Conservation (phyloP, 202 grass and related monocot species). For the Miscanthus sacchariflorus region DNA sequence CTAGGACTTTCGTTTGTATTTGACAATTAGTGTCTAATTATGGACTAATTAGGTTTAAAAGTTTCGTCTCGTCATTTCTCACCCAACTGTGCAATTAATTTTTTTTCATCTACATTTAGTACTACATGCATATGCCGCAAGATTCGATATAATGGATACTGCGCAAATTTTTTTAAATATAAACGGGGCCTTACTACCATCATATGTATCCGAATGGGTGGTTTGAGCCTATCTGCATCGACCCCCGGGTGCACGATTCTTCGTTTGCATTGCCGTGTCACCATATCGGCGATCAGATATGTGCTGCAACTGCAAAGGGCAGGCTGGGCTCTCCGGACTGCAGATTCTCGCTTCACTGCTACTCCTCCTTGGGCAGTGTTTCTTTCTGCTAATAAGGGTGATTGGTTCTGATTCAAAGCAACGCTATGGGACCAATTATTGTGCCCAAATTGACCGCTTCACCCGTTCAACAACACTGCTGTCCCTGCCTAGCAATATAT, state of each 20-base stretch:
- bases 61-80: too few relatives aligned
- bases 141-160: too few relatives aligned
- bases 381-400: too few relatives aligned
- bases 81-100: too few relatives aligned
- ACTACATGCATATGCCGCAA: too few relatives aligned
- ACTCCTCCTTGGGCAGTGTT: neutral
- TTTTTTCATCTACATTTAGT: too few relatives aligned
- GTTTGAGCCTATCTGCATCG: neutral
- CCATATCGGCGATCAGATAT: neutral
- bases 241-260: too few relatives aligned
- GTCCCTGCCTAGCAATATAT: neutral
- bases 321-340: neutral
- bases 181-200: too few relatives aligned
- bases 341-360: neutral
- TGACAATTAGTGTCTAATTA: too few relatives aligned
- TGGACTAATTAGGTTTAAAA: too few relatives aligned
- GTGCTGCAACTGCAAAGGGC: neutral
- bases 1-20: too few relatives aligned
- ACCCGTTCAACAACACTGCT: neutral
- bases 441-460: neutral
- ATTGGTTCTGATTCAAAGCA: neutral
- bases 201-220: neutral
- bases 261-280: neutral
- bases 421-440: slow-evolving; percentile 25
- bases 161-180: too few relatives aligned